Base-by-base conservation (phyloP, 805 yeast species). In the Candida maris region DNA sequence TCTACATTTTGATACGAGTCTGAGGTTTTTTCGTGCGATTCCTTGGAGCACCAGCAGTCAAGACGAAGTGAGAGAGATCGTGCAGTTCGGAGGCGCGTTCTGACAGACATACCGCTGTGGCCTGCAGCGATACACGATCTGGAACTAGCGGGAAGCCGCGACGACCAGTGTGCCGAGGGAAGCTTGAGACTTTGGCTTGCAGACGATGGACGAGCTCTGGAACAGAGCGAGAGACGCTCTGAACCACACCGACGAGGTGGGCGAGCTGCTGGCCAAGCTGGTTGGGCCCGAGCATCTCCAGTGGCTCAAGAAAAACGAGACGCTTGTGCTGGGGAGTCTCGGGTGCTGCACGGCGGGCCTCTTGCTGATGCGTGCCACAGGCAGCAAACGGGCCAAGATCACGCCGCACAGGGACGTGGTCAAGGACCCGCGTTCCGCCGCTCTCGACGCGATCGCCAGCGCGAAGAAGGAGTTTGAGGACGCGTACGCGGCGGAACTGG, bases 201-300 rank as follows among this genome's bases (percentile, higher is more conserved):
- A n/a, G n/a, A n/a, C 14, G 28, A n/a, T 25, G 14, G 28, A 25
- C 8, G 15, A 25, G 7, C 28, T 25, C 7, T 13, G 10, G 28
- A 25, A 13, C 14, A 8, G 28, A 25, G 15, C 15, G 15, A 25
- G 14, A 13, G 28, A 25, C 15, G 14, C 16, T n/a, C 15, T 25
- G 14, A n/a, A 16, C 7, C 28, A 12, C 14, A 7, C 28, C 7
- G 28, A 25, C 14, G 14, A n/a, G 14, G 7, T 25, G 10, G 15
- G 15, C 7, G 28, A 25, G 28, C 28, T 25, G 10, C 7, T 25
- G 15, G 14, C 16, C 8, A 7, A 8, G 28, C 8, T 7, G 70
- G 95, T 76, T 69, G 96, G 76, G 56, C 89, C 97, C 28, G 62
- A 59, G 19, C 66, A 46, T 36, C 58, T 63, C 70, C 65, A 68